Conservation (phyloP, 2,329 filamentous ascomycete species). For the Talaromyces sp. region DNA sequence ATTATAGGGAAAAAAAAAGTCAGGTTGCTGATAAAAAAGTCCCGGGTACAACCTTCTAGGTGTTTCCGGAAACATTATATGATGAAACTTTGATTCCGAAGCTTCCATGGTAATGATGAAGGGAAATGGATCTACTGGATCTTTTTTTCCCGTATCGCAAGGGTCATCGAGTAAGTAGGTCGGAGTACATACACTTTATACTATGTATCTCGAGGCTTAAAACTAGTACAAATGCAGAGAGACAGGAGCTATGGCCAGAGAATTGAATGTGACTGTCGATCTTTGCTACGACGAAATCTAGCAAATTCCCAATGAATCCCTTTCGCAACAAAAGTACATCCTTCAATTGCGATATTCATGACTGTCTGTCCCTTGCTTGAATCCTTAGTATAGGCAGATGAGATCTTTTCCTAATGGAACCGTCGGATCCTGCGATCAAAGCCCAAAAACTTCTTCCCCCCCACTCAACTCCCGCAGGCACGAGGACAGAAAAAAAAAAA, state of each 20-base stretch:
- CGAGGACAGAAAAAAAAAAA: not conserved
- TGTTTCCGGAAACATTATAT: not conserved
- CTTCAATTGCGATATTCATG: no score
- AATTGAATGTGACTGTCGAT: not conserved
- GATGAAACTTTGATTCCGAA: not conserved
- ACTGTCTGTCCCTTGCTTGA: not conserved
- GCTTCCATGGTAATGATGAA: not conserved
- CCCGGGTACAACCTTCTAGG: conserved; percentile 1
- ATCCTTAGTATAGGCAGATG: not conserved
- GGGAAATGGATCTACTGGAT: not conserved
- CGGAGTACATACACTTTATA: not conserved
- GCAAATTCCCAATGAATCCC: not conserved
- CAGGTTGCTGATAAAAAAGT: not conserved
- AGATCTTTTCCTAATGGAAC: not conserved
- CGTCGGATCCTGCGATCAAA: not conserved
- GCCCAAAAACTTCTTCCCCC: not conserved
- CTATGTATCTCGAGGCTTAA: conserved; percentile 2
- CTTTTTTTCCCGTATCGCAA: no score
- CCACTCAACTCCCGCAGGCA: not conserved
- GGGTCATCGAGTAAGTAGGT: not conserved
- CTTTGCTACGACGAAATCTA: not conserved
- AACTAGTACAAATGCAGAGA: not conserved
- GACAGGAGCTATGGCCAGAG: not conserved
- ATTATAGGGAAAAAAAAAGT: not conserved
- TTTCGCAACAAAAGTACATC: not conserved